A percentile compares a stretch with the other conserved stretches of the same genome.
These are phyloP conservation scores for Lizonia empirigonia DNA, from an alignment of 2,329 filamentous ascomycete genomes.

Conservation along the genomic window DNA sequence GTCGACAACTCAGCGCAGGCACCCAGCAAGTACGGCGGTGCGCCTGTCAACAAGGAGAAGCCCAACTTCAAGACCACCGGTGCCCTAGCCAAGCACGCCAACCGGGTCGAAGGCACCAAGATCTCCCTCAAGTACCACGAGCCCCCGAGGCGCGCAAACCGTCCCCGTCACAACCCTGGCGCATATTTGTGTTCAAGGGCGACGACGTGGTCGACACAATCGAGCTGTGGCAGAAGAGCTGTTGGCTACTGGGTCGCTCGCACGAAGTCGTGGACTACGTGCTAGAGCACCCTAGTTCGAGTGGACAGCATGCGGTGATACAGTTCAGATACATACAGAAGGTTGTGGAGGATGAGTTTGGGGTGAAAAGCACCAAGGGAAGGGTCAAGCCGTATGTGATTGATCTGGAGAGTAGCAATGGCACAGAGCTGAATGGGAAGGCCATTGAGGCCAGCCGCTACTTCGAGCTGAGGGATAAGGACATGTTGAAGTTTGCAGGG, in stretches of 20 bases:
- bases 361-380: constrained; percentile 49
- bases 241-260: constrained; percentile 90
- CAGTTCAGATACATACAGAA: constrained; percentile 89
- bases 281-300: constrained; percentile 88
- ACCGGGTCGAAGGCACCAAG: constrained; percentile 75
- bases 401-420: constrained; percentile 92
- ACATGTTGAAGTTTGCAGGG: constrained; percentile 85
- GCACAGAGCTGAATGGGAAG: constrained; percentile 80
- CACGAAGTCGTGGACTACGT: constrained; percentile 78
- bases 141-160: constrained; percentile 91
- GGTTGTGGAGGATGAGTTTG: constrained; percentile 82
- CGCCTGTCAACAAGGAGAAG: constrained; percentile 72
- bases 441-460: constrained; percentile 76
- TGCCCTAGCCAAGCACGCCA: constrained; percentile 83
- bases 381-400: constrained; percentile 80
- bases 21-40: constrained; percentile 41
- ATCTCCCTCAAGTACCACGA: constrained; percentile 96
- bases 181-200: constrained; percentile 91
- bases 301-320: constrained; percentile 93
- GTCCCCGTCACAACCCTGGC: constrained; percentile 77
- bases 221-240: constrained; percentile 75
- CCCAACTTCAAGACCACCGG: constrained; percentile 85
- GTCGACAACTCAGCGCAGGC: constrained; percentile 38
- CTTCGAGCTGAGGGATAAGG: constrained; percentile 84
- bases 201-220: constrained; percentile 80